Evolutionary conservation across 257 asterid genomes (phyloP).

Genomic region (Knoxia roxburghii): DNA sequence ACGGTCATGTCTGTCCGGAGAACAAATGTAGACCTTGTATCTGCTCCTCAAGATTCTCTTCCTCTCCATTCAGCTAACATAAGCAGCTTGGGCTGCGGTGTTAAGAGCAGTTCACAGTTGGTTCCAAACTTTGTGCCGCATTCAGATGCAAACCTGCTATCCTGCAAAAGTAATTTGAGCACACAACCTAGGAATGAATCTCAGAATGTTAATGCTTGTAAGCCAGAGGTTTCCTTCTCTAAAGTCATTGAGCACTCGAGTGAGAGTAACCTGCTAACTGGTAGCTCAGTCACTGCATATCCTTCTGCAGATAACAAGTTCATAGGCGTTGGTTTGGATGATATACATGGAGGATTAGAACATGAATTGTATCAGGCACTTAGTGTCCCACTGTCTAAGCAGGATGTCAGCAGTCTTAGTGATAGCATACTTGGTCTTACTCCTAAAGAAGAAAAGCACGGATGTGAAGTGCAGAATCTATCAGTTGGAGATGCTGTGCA

Average conservation of each 20-base stretch:
- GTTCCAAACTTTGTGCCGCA: slow-evolving; percentile 12
- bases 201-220: slow-evolving; percentile 28
- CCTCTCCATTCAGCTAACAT: slow-evolving; percentile 20
- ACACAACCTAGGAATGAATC: slow-evolving; percentile 12
- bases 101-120: slow-evolving; percentile 19
- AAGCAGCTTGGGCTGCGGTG: slow-evolving; percentile 18
- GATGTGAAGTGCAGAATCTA: slow-evolving; percentile 22
- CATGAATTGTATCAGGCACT: slow-evolving; percentile 31
- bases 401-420: slow-evolving; percentile 19
- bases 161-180: slow-evolving; percentile 20
- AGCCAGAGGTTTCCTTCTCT: slow-evolving; percentile 27
- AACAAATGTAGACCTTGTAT: slow-evolving; percentile 21
- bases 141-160: slow-evolving; percentile 23
- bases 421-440: slow-evolving; percentile 26
- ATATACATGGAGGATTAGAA: slow-evolving; percentile 20
- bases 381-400: slow-evolving; percentile 21
- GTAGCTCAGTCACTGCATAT: slow-evolving; percentile 21
- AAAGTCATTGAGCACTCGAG: slow-evolving; percentile 21
- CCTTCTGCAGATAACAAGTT: slow-evolving; percentile 22
- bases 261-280: slow-evolving; percentile 22
- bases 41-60: slow-evolving; percentile 22
- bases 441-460: slow-evolving; percentile 29
- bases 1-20: slow-evolving; percentile 22
- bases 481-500: slow-evolving; percentile 16
- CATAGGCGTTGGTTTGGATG: slow-evolving; percentile 20